Base-by-base conservation (phyloP, 2,329 filamentous ascomycete species). In the Penicillium vulpinum region DNA sequence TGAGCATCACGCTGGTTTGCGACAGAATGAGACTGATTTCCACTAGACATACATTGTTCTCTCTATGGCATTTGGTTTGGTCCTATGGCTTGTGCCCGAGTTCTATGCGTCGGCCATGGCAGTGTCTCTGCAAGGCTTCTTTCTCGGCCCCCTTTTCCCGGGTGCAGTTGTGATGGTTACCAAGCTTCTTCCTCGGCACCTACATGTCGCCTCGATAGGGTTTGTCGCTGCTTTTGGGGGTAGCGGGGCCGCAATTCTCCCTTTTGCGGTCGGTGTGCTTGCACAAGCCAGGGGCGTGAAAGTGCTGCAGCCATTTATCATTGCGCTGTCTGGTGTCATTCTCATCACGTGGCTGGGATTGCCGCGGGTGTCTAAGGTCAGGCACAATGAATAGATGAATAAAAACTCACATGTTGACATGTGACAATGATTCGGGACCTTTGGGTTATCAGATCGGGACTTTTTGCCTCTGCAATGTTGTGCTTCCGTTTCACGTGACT, bases 71-170 rank as follows among this genome's bases (percentile, higher is more conserved):
- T 79, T 91, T 29, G 82, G 91, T 68, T 76, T 94, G 2, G 73
- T 92, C 57, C 91, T 92, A 77, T 94, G 90, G 90, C 84, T 92
- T 4, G 86, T 94, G 0, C 90, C 90, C 0, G 84, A 85, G 54
- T 91, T 93, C 69, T 82, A 89, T 58, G 87, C 89, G 28, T 89
- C 88, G 0, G 85, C 88, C 9, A 79, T 92, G 15, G 87, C 88
- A 26, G 88, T 92, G 22, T 80, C 84, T 0, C 74, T 92, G 0
- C 81, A 91, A 57, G 91, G 91, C 0, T 90, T 93, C 78, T 91
- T 92, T 67, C 80, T 93, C 0, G 91, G 90, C 0, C 90, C 91
- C 0, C 73, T 94, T 21, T 94, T 92, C 69, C 90, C 90, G 0
- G 88, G 87, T 1, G 88, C 85, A 0, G 82, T 94, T 10, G 85